Conservation (phyloP, 768 basidiomycete genomes). For the Xanthoconium stramineum region DNA sequence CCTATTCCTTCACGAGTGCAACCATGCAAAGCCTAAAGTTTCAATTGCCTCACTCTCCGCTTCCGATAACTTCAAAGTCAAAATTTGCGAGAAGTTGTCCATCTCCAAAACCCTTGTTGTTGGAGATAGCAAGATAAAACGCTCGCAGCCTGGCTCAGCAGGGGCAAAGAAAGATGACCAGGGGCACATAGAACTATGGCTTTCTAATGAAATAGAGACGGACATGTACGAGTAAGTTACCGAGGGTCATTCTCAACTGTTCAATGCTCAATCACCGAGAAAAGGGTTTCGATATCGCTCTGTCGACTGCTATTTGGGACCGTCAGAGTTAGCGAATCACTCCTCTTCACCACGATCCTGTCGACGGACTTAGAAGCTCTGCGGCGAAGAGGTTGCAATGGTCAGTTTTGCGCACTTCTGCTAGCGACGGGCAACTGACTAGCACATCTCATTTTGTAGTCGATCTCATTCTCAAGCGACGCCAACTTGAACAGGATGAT, state of each 20-base stretch:
- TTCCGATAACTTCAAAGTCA: not conserved
- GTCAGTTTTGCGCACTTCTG: not conserved
- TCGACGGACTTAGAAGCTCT: not conserved
- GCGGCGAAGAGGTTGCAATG: not conserved
- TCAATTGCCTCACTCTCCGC: not conserved
- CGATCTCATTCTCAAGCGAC: not conserved
- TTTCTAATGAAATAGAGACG: not conserved
- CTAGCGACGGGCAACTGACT: not conserved
- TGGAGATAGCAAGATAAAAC: not conserved
- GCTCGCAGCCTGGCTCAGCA: not conserved
- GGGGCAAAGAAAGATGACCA: not conserved
- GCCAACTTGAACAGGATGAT: not conserved
- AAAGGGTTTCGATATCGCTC: not conserved
- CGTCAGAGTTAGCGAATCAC: not conserved
- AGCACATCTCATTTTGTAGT: not conserved
- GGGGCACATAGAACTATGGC: not conserved
- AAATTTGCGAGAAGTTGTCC: not conserved
- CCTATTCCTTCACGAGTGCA: not conserved
- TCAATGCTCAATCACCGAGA: not conserved
- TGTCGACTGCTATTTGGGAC: conserved; percentile 1
- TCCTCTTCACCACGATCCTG: not conserved
- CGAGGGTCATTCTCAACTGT: too few species aligned
- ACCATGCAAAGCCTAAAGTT: not conserved
- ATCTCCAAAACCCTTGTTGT: not conserved
- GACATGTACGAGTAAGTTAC: conserved; percentile 2